phyloP scores from a whole-genome alignment of 2,329 filamentous ascomycete species.

The Cordyceps farinosa region DNA sequence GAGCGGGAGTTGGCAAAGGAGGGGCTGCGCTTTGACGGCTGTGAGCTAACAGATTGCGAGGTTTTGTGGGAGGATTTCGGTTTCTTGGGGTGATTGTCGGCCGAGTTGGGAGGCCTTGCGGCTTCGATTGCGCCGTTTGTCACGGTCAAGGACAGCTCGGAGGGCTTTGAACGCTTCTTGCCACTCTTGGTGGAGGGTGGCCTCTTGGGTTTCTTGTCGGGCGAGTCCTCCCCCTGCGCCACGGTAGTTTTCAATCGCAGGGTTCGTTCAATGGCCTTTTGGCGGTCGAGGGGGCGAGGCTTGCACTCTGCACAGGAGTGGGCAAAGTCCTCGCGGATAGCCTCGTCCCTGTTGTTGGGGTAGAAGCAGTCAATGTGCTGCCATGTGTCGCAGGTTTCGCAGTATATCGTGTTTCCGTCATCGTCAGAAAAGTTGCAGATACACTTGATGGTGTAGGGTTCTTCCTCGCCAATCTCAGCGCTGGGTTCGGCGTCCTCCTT shows the following conservation, averaged over 20 bases:
- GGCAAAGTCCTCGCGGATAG: conserved; percentile 66
- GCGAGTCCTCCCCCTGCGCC: conserved; percentile 42
- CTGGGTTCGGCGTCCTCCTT: conserved; percentile 43
- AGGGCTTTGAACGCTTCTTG: conserved; percentile 73
- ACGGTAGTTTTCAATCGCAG: conserved; percentile 54
- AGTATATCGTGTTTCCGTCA: conserved; percentile 96
- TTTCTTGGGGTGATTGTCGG: conserved; percentile 66
- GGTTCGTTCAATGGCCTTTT: conserved; percentile 68
- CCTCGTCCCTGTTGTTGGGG: conserved; percentile 65
- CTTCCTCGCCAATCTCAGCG: conserved; percentile 60
- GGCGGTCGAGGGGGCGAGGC: conserved; percentile 69
- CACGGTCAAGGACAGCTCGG: conserved; percentile 64
- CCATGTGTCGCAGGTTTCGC: conserved; percentile 94
- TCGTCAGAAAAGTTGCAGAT: conserved; percentile 92
- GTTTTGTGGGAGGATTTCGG: conserved; percentile 77
- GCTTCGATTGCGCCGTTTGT: conserved; percentile 57
- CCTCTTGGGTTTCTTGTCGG: conserved; percentile 71
- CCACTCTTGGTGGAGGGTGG: conserved; percentile 77
- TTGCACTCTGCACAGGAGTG: conserved; percentile 90
- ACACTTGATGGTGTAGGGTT: conserved; percentile 95
- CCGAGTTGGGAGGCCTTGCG: conserved; percentile 44
- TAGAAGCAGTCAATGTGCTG: conserved; percentile 99
- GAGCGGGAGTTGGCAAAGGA: conserved; percentile 60
- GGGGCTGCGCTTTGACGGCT: conserved; percentile 61
- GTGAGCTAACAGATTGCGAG: conserved; percentile 71